phyloP scores from a whole-genome alignment of 2,329 filamentous ascomycete genomes.

The Claviceps purpurea region DNA sequence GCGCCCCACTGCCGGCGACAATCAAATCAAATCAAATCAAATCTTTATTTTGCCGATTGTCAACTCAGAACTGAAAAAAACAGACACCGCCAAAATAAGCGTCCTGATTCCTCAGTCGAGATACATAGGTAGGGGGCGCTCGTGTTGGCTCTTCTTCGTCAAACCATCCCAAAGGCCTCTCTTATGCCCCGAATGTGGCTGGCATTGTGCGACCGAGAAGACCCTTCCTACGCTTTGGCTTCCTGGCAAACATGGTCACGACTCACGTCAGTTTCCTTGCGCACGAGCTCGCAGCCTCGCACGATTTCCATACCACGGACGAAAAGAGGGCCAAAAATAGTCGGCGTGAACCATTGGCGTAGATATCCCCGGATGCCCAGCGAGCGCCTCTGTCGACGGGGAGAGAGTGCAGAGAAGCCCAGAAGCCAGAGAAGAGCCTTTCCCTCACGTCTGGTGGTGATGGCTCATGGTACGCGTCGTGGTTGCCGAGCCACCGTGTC shows the following conservation, averaged over 20 bases:
- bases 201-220: not conserved
- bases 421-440: too few relatives aligned
- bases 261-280: not conserved
- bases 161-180: not conserved
- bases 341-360: too few relatives aligned
- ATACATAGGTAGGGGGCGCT: not conserved
- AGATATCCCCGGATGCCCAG: too few relatives aligned
- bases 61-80: not conserved
- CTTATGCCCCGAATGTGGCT: not conserved
- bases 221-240: not conserved
- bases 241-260: not conserved
- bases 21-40: too few relatives aligned
- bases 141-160: not conserved
- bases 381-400: too few relatives aligned
- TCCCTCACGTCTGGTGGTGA: not conserved
- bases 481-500: not conserved
- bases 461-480: not conserved
- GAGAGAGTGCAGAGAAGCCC: too few relatives aligned
- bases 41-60: not conserved
- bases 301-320: not conserved
- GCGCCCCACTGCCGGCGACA: too few relatives aligned
- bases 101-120: not conserved
- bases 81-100: not conserved
- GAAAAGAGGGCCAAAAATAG: not conserved
- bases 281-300: not conserved